phyloP scores from a whole-genome alignment of 1,139 yeast genomes.

The Candida frijolesensis region DNA sequence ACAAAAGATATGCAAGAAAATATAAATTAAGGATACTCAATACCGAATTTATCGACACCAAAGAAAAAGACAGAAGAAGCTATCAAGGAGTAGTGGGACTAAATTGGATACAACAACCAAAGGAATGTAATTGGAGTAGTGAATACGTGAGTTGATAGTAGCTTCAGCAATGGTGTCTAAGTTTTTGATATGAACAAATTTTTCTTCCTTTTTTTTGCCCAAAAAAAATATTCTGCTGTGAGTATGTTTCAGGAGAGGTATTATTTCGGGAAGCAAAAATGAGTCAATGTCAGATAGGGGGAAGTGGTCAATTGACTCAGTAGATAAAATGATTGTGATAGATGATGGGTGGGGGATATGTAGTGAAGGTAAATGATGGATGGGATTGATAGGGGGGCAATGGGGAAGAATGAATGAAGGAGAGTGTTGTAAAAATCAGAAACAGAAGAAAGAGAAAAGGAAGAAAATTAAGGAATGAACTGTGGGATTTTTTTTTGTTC shows the following conservation, averaged over 20 bases:
- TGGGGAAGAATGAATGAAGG: not conserved
- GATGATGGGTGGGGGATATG: too few relatives aligned
- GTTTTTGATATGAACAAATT: constrained; percentile 3
- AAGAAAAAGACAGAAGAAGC: not conserved
- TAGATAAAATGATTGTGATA: too few relatives aligned
- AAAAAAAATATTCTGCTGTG: too few relatives aligned
- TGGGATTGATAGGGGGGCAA: too few relatives aligned
- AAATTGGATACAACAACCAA: not conserved
- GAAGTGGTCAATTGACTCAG: too few relatives aligned
- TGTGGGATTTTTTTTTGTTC: constrained; percentile 3
- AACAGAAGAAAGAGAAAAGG: not conserved
- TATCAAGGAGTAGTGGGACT: not conserved
- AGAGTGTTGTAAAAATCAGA: not conserved
- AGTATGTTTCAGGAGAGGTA: too few relatives aligned
- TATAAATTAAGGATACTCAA: not conserved
- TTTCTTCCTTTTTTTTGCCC: not conserved
- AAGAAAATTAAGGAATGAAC: constrained; percentile 3
- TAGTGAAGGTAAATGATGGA: too few relatives aligned
- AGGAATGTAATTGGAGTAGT: too few relatives aligned
- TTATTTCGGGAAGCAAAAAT: too few relatives aligned
- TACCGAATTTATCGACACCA: not conserved
- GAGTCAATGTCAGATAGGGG: too few relatives aligned
- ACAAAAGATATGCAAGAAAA: not conserved
- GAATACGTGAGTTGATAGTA: too few relatives aligned
- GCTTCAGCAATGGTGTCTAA: not conserved